Base-by-base conservation (phyloP, 2,329 filamentous ascomycete species). In the Claviceps humidiphila region DNA sequence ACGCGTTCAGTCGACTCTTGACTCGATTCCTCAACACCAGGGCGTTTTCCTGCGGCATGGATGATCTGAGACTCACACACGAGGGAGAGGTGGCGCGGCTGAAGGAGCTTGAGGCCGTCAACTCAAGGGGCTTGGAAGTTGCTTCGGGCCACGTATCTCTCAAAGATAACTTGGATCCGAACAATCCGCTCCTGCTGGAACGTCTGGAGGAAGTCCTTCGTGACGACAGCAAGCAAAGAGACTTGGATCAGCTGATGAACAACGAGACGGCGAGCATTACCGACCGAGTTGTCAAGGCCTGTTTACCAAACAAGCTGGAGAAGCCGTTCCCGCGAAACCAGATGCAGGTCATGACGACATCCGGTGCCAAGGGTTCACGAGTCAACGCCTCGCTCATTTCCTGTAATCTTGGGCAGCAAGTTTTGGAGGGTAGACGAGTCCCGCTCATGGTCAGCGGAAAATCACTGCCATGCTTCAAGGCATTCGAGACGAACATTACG, bases 341-440 rank as follows among this genome's bases (percentile, higher is more conserved):
- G 70, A 98, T 98, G 91, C 93, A 98, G 74, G 82, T 87, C 58
- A 98, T 98, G 93, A 98, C 93, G 22, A 86, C 85, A 14, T 96
- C 93, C 53, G 93, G 93, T 67, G 93, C 93, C 50, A 98, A 98
- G 72, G 93, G 93, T 65, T 86, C 81, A 51, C 75, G 80, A 61
- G 93, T 98, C 68, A 98, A 98, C 65, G 93, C 93, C 49, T 96
- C 95, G 62, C 81, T 96, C 55, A 98, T 98, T 67, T 97, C 91
- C 26, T 97, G 91, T 68, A 96, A 98, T 64, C 78, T 98, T 42
- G 93, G 93, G 50, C 93, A 98, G 65, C 93, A 98, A 66, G 89
- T 95, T 71, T 70, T 98, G 61, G 93, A 98, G 76, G 90, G 93
- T 64, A 82, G 91, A 53, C 81, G 93, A 72, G 94, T 98, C 17